Base-by-base conservation (phyloP, 140 eudicot genomes). In the Stevia rebaudiana region DNA sequence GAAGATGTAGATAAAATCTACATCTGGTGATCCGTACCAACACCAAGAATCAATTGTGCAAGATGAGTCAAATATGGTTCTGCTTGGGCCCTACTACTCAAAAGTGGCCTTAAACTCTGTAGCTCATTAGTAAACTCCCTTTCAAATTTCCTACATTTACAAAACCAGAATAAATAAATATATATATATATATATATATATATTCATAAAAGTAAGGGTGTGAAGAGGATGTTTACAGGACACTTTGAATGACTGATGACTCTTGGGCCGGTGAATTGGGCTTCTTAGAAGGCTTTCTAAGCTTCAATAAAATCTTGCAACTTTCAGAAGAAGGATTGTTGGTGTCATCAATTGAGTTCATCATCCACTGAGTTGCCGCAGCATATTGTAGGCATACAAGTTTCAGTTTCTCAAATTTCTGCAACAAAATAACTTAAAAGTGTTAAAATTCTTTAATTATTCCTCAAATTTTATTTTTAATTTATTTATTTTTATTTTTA, bases 31-130 rank as follows among this genome's bases (percentile, higher is more conserved):
- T 84, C 96, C 77, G 68, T 76, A 65, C 87, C 94, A 24, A 77
- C 90, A 37, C 98, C 96, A 73, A 91, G 96, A 76, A 91, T 86
- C 95, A 89, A 87, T 82, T 91, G 98, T 19, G 96, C 98, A 55
- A 91, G 96, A 79, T 84, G 98, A 73, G 98, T 91, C 72, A 91
- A 69, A 72, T 91, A 87, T 41, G 98, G 98, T 76, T 87, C 98
- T 59, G 96, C 96, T 46, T 80, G 91, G 5, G 92, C 87, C 74
- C 92, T 80, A 67, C 84, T 91, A 81, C 98, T 87, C 72, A 91
- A 63, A 44, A 91, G 84, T 33, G 98, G 98, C 67, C 96, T 86
- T 68, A 87, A 77, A 72, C 91, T 91, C 71, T 77, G 89, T 63
- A 87, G 84, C 78, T 87, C 96, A 24, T 30, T 36, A 22, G 86